These are phyloP conservation scores for Ilyonectria sp. DNA, from an alignment of 2,329 filamentous ascomycete species.

Conservation along the genomic window DNA sequence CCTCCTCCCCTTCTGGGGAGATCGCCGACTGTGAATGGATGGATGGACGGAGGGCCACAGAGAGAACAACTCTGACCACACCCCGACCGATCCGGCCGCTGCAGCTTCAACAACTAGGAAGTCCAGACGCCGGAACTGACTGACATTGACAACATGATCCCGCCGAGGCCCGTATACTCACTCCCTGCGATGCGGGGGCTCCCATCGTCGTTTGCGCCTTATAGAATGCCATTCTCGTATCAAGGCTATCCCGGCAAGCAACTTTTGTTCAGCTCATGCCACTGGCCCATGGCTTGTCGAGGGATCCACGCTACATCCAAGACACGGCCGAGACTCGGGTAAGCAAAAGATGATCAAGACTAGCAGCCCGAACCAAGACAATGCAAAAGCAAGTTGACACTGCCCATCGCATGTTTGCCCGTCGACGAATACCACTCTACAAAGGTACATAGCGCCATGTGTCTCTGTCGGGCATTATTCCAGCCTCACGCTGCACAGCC, in stretches of 20 bases:
- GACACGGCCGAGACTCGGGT: constrained; percentile 1
- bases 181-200: background rate
- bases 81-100: background rate
- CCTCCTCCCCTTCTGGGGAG: background rate
- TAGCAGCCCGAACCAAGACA: background rate
- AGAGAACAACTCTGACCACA: background rate
- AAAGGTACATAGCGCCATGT: background rate
- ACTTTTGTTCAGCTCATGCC: background rate
- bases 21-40: too few species aligned
- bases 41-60: too few species aligned
- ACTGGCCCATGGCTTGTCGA: background rate
- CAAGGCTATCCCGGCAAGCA: background rate
- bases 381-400: background rate
- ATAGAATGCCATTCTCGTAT: background rate
- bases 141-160: background rate
- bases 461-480: background rate
- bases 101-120: background rate
- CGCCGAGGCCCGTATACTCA: background rate
- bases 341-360: background rate
- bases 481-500: background rate
- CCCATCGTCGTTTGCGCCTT: background rate
- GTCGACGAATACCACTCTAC: background rate
- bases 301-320: background rate
- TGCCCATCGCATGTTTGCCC: background rate
- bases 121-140: background rate